Conservation (phyloP, 2,329 filamentous ascomycete genomes). For the Chaetomium strumarium region DNA sequence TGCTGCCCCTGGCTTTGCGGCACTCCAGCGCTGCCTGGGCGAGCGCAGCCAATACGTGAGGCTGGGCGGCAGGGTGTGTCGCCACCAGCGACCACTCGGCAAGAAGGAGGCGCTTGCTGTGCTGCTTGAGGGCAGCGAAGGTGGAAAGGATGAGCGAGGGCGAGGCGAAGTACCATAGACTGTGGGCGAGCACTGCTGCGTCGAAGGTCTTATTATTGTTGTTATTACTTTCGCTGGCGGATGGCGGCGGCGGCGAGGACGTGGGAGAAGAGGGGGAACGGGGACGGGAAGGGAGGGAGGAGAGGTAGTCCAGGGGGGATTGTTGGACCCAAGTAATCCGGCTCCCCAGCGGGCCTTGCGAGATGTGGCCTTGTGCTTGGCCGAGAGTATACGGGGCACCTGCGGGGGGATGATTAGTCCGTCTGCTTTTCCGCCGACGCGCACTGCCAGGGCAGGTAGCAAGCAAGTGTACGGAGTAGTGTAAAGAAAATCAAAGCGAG, state of each 20-base stretch:
- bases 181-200: slow-evolving; percentile 44
- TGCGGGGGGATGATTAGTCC: too few relatives aligned
- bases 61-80: slow-evolving; percentile 32
- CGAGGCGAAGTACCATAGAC: slow-evolving; percentile 48
- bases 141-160: slow-evolving; percentile 31
- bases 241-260: too few relatives aligned
- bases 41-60: slow-evolving; percentile 49
- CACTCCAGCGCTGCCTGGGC: slow-evolving; percentile 39
- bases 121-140: slow-evolving; percentile 32
- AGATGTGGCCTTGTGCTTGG: slow-evolving; percentile 43
- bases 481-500: too few relatives aligned
- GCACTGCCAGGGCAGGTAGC: too few relatives aligned
- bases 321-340: slow-evolving; percentile 40
- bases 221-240: too few relatives aligned
- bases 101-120: slow-evolving; percentile 34
- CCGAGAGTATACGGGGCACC: slow-evolving; percentile 45
- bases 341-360: slow-evolving; percentile 33
- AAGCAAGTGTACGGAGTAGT: too few relatives aligned
- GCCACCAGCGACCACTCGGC: slow-evolving; percentile 43
- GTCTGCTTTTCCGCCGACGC: too few relatives aligned
- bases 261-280: too few relatives aligned
- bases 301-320: slow-evolving; percentile 33
- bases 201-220: too few relatives aligned
- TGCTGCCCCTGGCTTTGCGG: slow-evolving; percentile 32
- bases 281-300: slow-evolving; percentile 10